Evolutionary conservation across 177 flowering plant species (phyloP), one percentile per base, ranked within the genome.

Genomic region (Vitis hybrid): DNA sequence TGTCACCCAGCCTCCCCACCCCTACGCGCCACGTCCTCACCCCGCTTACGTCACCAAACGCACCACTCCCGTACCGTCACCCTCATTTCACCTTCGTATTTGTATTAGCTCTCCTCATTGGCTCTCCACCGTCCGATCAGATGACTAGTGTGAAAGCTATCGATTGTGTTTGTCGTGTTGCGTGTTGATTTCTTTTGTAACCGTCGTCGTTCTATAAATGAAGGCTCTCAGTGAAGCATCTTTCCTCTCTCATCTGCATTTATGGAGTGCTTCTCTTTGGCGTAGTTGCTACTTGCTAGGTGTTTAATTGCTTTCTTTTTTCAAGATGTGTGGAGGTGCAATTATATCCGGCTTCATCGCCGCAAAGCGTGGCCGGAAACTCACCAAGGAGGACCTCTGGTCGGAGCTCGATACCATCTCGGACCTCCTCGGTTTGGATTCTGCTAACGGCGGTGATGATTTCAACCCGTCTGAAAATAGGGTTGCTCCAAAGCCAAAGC

Each of bases 291-390:
- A 27, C 30, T 27, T 27, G 30, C 30, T 27, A 60, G 46, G 2
- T 60, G 30, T 15, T 48, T 13, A n/a, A 10, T 46, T n/a, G 48
- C 54, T 49, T 65, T 63, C 50, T 21, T 2, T 12, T 59, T 11
- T 1, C 21, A 80, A 68, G 52, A 90, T 90, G 94, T 90, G 94
- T 71, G 92, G 94, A n/a, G 94, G 94, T 64, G 88, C 94, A 4
- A 81, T 90, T 40, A 83, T 90, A 14, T 82, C 92, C 64, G 90
- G 82, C 66, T 80, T 71, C 66, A 64, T 79, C 24, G 68, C 57
- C 54, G 70, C 13, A 18, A 73, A 62, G 11, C 75, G 67, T 11
- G 67, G 77, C 69, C 87, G 87, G 67, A 81, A 75, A 2, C 65
- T 82, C 66, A 78, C 79, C 14, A 72, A 76, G 0, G 46, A 81